A percentile compares a stretch with the other conserved stretches of the same genome.
These are phyloP conservation scores for Echria macrotheca DNA, from an alignment of 495 filamentous ascomycete genomes.

Conservation along the genomic window DNA sequence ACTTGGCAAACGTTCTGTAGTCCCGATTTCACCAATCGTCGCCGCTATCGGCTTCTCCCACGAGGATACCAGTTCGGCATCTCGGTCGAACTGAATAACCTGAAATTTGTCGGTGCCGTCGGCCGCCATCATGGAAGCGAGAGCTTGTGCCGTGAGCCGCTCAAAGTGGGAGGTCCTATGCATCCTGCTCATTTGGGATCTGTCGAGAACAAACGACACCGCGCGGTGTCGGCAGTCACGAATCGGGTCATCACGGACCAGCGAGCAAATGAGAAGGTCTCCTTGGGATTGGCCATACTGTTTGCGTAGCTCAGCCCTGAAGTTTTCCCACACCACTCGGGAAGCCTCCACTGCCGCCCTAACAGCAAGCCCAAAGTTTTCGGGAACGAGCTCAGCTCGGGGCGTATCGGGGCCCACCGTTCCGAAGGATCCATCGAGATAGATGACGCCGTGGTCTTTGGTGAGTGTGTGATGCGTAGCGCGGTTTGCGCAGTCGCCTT, in stretches of 20 bases:
- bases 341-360: constrained; percentile 16
- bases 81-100: constrained; percentile 14
- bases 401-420: constrained; percentile 11
- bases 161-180: neutral
- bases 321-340: constrained; percentile 14
- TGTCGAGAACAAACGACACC: neutral
- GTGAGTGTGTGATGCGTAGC: constrained; percentile 20
- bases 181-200: constrained; percentile 1
- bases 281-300: constrained; percentile 16
- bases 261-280: constrained; percentile 23
- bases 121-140: constrained; percentile 3
- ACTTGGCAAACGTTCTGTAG: neutral
- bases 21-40: neutral
- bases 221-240: constrained; percentile 13
- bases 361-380: constrained; percentile 21
- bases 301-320: constrained; percentile 13
- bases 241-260: constrained; percentile 23
- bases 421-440: constrained; percentile 21
- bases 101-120: constrained; percentile 13
- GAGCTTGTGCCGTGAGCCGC: neutral
- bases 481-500: constrained; percentile 17
- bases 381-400: constrained; percentile 9
- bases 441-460: constrained; percentile 24
- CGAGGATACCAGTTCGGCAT: constrained; percentile 8
- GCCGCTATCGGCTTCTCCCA: constrained; percentile 14